Evolutionary conservation across 306 rosid genomes (phyloP).

Genomic region (Trifolium subterraneum): DNA sequence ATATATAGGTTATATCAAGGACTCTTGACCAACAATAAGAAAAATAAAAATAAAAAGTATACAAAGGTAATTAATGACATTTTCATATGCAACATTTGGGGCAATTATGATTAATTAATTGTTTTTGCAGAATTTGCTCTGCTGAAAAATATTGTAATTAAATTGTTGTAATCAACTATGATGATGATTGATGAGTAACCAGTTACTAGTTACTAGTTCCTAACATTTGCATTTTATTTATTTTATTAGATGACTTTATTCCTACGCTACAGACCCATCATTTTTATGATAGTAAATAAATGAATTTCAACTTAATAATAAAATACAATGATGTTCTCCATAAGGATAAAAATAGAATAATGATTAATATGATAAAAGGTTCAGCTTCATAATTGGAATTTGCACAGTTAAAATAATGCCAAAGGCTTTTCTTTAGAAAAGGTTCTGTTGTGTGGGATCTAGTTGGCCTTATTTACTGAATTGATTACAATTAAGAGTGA

Average conservation of each 20-base stretch:
- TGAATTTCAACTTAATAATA: conserved; percentile 32
- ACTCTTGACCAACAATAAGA: too few species aligned
- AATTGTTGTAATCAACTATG: conserved; percentile 38
- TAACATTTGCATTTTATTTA: conserved; percentile 35
- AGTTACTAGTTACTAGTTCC: conserved; percentile 18
- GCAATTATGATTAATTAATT: conserved; percentile 20
- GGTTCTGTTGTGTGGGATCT: conserved; percentile 23
- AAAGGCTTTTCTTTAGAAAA: conserved; percentile 25
- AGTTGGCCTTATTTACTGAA: conserved; percentile 9
- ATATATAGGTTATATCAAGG: too few species aligned
- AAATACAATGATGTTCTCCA: conserved; percentile 47
- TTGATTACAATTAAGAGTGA: not conserved
- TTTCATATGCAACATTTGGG: conserved; percentile 4
- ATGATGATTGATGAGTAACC: conserved; percentile 42
- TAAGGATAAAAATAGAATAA: conserved; percentile 27
- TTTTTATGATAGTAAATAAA: conserved; percentile 41
- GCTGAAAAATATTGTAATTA: conserved; percentile 29
- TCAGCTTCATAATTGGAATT: conserved; percentile 42
- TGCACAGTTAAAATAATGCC: conserved; percentile 44
- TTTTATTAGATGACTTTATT: conserved; percentile 52
- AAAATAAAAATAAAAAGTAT: too few species aligned
- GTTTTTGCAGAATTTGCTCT: conserved; percentile 23
- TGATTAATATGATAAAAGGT: conserved; percentile 43
- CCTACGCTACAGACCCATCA: conserved; percentile 61
- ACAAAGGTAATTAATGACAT: conserved; percentile 33